Base-by-base conservation (phyloP, 805 yeast species). In the Candida sithepensis region DNA sequence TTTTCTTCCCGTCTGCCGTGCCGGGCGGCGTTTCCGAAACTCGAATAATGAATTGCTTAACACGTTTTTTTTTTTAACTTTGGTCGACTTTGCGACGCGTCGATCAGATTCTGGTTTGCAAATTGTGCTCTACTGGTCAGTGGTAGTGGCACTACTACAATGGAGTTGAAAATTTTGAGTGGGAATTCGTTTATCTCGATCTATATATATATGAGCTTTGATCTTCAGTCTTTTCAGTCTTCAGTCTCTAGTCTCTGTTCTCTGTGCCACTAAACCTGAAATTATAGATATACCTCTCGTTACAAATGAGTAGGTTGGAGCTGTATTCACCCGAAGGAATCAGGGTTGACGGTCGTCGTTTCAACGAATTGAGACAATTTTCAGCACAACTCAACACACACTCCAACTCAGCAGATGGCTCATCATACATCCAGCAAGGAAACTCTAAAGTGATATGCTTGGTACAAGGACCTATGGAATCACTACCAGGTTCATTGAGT, bases 251-350 rank as follows among this genome's bases (percentile, higher is more conserved):
- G n/a, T n/a, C n/a, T n/a, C n/a, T n/a, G n/a, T n/a, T 16, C 39
- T 16, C 16, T 34, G 20, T 14, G 21, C n/a, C n/a, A 21, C 2
- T 21, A 20, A 3, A 13, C 4, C 13, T 7, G 36, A 7, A 3
- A n/a, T 26, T 26, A 40, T 26, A 39, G 18, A 40, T 16, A 39
- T 9, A 18, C 2, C 9, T 13, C 10, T n/a, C 5, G 12, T 7
- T 14, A 26, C n/a, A 22, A 37, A 64, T 64, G 68, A 61, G 65
- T 36, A 54, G 87, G 46, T 67, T 82, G 57, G 99, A 94, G 71
- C 67, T 94, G 40, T 92, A 88, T 63, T 91, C 97, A 0, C 97
- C 97, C 6, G 98, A 94, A 67, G 99, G 99, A 4, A 75, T 94
- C 41, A 75, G 99, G 54, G 72, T 85, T 13, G 98, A 94, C 64